phyloP scores from a whole-genome alignment of 2,329 filamentous ascomycete genomes.

The Trichoderma aggressivum region DNA sequence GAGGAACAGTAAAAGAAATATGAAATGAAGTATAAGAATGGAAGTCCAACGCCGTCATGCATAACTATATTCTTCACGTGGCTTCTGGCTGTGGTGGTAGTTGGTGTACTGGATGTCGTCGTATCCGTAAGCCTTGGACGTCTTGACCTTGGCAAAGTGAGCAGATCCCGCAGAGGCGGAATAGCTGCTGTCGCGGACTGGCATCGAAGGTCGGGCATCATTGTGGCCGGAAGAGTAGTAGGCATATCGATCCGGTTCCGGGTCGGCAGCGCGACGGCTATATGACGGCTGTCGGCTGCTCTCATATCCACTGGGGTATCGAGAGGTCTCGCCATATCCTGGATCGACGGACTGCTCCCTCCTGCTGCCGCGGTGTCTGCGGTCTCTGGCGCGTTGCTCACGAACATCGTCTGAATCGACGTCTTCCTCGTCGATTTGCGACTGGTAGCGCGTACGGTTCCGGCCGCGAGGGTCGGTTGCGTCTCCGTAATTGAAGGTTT shows the following conservation, averaged over 20 bases:
- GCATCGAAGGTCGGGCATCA: constrained; percentile 32
- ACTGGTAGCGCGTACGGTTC: constrained; percentile 35
- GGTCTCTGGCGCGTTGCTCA: constrained; percentile 28
- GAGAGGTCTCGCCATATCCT: constrained; percentile 23
- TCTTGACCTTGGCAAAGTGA: constrained; percentile 35
- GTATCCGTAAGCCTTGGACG: constrained; percentile 29
- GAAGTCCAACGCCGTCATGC: constrained; percentile 23
- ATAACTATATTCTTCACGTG: constrained; percentile 27
- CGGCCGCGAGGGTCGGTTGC: constrained; percentile 34
- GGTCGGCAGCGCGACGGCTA: constrained; percentile 28
- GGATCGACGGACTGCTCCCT: constrained; percentile 36
- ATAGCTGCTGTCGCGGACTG: constrained; percentile 32
- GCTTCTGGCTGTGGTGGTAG: constrained; percentile 20
- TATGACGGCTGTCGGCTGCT: constrained; percentile 31
- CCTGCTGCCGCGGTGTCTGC: constrained; percentile 37
- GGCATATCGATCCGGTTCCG: constrained; percentile 22
- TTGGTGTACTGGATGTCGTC: constrained; percentile 34
- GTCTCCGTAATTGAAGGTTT: constrained; percentile 34
- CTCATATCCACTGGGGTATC: constrained; percentile 31
- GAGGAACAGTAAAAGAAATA: constrained; percentile 14
- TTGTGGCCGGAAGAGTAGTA: constrained; percentile 27
- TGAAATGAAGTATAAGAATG: constrained; percentile 13
- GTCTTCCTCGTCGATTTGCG: constrained; percentile 35
- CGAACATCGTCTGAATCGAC: constrained; percentile 36
- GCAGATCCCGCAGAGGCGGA: constrained; percentile 23